These are phyloP conservation scores for Bonia amplexicaulis DNA, from an alignment of 176 grass and related monocot genomes.

Conservation along the genomic window DNA sequence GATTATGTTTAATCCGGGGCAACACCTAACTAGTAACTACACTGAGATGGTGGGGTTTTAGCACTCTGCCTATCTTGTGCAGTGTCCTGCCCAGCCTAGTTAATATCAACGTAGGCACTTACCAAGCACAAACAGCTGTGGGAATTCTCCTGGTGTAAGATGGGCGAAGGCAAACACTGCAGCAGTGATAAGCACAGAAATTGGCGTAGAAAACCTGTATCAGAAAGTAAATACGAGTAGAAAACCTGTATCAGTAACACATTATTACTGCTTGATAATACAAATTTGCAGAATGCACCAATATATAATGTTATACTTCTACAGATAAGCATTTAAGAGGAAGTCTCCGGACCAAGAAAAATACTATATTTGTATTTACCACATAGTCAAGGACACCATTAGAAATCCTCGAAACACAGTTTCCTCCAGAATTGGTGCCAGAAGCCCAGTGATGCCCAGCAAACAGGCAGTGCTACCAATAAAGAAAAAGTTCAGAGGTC, in stretches of 20 bases:
- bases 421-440: constrained; percentile 90
- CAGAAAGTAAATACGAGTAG: constrained; percentile 49
- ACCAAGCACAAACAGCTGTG: constrained; percentile 89
- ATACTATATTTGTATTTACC: constrained; percentile 35
- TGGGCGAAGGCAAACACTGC: constrained; percentile 83
- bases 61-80: not conserved
- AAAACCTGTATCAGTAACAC: constrained; percentile 52
- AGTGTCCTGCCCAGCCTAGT: not conserved
- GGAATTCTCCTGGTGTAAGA: constrained; percentile 91
- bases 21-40: not conserved
- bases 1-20: not conserved
- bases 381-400: constrained; percentile 84
- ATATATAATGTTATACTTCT: not conserved
- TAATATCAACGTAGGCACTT: constrained; percentile 1
- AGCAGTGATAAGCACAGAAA: constrained; percentile 71
- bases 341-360: constrained; percentile 1
- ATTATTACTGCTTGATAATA: not conserved
- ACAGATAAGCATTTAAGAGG: not conserved
- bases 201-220: constrained; percentile 80
- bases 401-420: constrained; percentile 95
- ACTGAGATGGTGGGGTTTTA: not conserved
- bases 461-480: constrained; percentile 69
- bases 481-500: constrained; percentile 2
- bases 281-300: not conserved
- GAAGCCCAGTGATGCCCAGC: constrained; percentile 74